Evolutionary conservation across 73 alveolate species (phyloP).

Genomic region (Symbiodinium pilosum): DNA sequence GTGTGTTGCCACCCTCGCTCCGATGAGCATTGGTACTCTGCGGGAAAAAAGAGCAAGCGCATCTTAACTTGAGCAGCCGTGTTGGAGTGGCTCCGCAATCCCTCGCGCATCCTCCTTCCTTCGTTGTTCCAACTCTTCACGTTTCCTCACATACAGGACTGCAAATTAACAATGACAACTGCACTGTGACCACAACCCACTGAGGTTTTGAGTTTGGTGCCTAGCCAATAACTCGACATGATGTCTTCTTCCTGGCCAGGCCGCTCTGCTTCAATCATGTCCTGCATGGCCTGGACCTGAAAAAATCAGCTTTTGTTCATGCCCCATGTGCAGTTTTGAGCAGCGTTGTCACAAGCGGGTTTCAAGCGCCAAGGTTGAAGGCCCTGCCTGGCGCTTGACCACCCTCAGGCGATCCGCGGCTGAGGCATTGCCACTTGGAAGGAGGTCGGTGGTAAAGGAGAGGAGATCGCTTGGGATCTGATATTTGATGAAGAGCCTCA

Average conservation of each 20-base stretch:
- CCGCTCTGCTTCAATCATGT: conserved; percentile 64
- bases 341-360: too few relatives aligned
- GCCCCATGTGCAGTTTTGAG: too few relatives aligned
- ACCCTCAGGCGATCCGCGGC: conserved; percentile 35
- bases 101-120: conserved; percentile 50
- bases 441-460: conserved; percentile 33
- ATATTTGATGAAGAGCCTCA: conserved; percentile 65
- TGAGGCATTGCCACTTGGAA: conserved; percentile 20
- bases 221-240: too few relatives aligned
- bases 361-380: too few relatives aligned
- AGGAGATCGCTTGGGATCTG: conserved; percentile 92
- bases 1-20: neutral
- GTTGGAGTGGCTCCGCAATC: too few relatives aligned
- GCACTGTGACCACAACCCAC: neutral
- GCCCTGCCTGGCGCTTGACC: conserved; percentile 72
- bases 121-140: conserved; percentile 28
- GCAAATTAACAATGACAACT: neutral
- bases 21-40: too few relatives aligned
- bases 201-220: too few relatives aligned
- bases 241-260: neutral
- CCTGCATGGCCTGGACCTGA: conserved; percentile 40
- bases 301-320: too few relatives aligned
- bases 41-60: too few relatives aligned
- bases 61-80: too few relatives aligned
- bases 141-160: conserved; percentile 27